These are phyloP conservation scores for Suillus clintonianus DNA, from an alignment of 768 basidiomycete genomes.

Conservation along the genomic window DNA sequence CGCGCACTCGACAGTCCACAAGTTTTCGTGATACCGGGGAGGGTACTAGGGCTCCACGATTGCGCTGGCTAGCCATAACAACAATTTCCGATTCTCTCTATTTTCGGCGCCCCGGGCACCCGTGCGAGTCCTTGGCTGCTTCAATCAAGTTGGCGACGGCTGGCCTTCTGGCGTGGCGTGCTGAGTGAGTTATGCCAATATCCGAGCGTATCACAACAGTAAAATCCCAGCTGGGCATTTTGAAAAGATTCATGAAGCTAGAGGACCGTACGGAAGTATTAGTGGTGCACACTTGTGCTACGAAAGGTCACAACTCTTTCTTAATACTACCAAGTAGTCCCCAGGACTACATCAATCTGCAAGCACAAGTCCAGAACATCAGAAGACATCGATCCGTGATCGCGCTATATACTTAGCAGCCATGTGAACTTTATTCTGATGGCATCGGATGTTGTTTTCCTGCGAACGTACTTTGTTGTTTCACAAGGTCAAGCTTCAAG, in stretches of 20 bases:
- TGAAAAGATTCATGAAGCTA: not conserved
- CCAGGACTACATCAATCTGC: not conserved
- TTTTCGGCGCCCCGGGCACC: not conserved
- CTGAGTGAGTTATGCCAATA: not conserved
- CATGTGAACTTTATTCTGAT: not conserved
- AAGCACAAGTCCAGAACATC: not conserved
- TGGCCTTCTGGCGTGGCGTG: not conserved
- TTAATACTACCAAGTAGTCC: not conserved
- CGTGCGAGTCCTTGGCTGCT: not conserved
- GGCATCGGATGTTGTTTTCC: not conserved
- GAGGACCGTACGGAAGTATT: not conserved
- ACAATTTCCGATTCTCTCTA: not conserved
- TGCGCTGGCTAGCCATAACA: too few species aligned
- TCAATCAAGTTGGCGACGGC: not conserved
- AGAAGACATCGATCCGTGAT: not conserved
- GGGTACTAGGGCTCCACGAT: too few species aligned
- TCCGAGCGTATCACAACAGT: too few species aligned
- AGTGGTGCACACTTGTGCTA: not conserved
- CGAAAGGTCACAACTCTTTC: not conserved
- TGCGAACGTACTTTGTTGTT: not conserved
- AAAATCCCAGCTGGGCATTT: too few species aligned
- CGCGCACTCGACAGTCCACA: too few species aligned
- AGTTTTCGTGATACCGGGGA: too few species aligned
- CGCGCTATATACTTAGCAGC: too few species aligned
- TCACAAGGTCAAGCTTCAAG: not conserved